Conservation (phyloP, 2,329 filamentous ascomycete genomes). For the Sporothrix variecibatus region DNA sequence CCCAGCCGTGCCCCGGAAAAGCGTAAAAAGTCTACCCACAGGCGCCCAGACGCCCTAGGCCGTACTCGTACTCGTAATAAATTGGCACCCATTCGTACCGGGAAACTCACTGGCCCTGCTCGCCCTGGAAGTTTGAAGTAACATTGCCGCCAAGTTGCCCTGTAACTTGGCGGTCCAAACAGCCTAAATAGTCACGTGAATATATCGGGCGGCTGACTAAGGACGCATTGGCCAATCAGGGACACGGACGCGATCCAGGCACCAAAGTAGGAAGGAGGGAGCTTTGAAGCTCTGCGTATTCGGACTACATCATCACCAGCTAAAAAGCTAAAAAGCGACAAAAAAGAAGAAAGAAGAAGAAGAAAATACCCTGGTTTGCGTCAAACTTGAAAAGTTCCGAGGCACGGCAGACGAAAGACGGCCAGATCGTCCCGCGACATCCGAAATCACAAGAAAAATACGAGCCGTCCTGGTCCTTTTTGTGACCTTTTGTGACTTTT, state of each 20-base stretch:
- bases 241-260: not conserved
- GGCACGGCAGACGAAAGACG: not conserved
- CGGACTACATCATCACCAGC: not conserved
- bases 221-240: not conserved
- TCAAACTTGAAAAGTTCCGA: not conserved
- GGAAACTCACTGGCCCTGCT: not conserved
- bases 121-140: not conserved
- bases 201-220: not conserved
- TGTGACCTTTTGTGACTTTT: not conserved
- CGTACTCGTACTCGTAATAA: slow-evolving; percentile 21
- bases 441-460: not conserved
- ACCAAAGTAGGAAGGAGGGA: slow-evolving; percentile 6
- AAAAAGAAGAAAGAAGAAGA: not conserved
- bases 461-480: not conserved
- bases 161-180: not conserved
- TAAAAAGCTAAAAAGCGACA: not conserved
- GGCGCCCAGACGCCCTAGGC: slow-evolving; percentile 8
- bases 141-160: not conserved
- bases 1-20: slow-evolving; percentile 2
- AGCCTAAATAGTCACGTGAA: not conserved
- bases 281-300: slow-evolving; percentile 8
- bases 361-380: not conserved
- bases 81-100: not conserved
- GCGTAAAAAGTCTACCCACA: not conserved
- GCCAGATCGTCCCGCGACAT: not conserved